phyloP scores from a whole-genome alignment of 106 monocot genomes.

The Dioscorea zingiberensis region DNA sequence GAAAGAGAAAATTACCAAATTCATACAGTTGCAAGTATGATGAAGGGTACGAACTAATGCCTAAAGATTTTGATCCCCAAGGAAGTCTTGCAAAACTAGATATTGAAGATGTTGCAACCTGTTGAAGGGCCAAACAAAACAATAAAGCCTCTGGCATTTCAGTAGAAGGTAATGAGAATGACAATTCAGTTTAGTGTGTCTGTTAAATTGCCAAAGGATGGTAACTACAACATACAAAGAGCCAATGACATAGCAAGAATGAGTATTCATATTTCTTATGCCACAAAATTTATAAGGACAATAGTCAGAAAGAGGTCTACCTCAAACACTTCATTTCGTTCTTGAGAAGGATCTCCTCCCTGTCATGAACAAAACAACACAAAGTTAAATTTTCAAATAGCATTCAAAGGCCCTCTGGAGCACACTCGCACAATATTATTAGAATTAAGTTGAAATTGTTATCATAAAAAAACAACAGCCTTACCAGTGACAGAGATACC shows the following conservation, averaged over 20 bases:
- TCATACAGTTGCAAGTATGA: constrained; percentile 64
- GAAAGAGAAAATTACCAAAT: constrained; percentile 48
- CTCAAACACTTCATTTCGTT: constrained; percentile 55
- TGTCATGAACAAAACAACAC: constrained; percentile 10
- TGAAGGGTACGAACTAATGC: background rate
- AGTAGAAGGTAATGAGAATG: too few species aligned
- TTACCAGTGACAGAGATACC: background rate
- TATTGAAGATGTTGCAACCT: constrained; percentile 70
- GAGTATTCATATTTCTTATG: too few species aligned
- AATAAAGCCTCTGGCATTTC: background rate
- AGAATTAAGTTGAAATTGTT: too few species aligned
- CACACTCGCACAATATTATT: too few species aligned
- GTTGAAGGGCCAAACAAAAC: constrained; percentile 4
- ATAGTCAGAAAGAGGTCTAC: constrained; percentile 7
- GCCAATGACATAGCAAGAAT: too few species aligned
- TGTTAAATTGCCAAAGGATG: too few species aligned
- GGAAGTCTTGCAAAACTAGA: constrained; percentile 82
- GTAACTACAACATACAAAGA: too few species aligned
- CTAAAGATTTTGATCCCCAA: constrained; percentile 57
- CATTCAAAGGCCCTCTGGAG: too few species aligned
- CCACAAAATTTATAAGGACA: too few species aligned
- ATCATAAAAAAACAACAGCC: too few species aligned
- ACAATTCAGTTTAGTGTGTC: too few species aligned
- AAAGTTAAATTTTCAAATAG: background rate
- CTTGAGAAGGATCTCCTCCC: constrained; percentile 70